phyloP scores from a whole-genome alignment of 305 asterid genomes.

The Solanum hybrid region DNA sequence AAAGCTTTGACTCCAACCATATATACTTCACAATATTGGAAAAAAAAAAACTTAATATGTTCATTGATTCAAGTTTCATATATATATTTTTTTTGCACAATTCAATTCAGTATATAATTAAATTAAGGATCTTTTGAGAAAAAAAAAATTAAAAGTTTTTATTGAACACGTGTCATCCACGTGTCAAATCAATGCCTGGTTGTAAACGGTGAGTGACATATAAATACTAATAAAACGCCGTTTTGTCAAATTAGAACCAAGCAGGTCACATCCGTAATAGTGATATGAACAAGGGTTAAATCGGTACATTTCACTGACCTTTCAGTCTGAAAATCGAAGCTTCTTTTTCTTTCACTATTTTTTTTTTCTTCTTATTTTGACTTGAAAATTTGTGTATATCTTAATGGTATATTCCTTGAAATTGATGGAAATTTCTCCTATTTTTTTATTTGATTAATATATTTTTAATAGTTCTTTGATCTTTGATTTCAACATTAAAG shows the following conservation, averaged over 20 bases:
- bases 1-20: background rate
- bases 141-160: background rate
- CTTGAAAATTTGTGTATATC: background rate
- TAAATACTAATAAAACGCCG: background rate
- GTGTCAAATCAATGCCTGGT: background rate
- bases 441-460: background rate
- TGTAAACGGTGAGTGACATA: background rate
- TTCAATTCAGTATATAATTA: background rate
- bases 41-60: background rate
- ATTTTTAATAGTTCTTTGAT: background rate
- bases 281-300: background rate
- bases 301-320: background rate
- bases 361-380: background rate
- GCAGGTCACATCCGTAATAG: background rate
- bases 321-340: conserved; percentile 5
- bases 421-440: background rate
- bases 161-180: background rate
- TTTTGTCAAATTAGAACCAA: background rate
- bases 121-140: background rate
- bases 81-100: background rate
- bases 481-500: background rate
- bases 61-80: background rate
- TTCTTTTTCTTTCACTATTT: background rate
- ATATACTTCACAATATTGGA: background rate
- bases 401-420: background rate